Evolutionary conservation across 148 eudicot species (phyloP).

Genomic region (Amaranthus cruentus): DNA sequence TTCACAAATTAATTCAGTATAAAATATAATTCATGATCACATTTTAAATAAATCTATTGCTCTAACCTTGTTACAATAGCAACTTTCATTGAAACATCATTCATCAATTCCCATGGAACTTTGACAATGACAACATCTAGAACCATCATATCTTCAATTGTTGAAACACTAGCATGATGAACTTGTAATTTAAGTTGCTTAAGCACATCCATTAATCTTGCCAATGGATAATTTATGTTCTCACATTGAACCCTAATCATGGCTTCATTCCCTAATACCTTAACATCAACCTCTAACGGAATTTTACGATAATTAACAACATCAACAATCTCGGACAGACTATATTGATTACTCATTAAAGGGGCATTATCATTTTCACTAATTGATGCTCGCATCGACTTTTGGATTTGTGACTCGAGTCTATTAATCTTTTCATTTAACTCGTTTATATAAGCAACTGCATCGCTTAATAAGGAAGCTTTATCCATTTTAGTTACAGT

Average conservation of each 20-base stretch:
- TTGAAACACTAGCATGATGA: constrained; percentile 67
- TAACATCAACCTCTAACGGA: constrained; percentile 46
- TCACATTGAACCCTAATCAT: constrained; percentile 68
- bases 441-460: constrained; percentile 74
- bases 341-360: too few species aligned
- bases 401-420: constrained; percentile 34
- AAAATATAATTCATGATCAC: too few species aligned
- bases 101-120: constrained; percentile 32
- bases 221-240: constrained; percentile 45
- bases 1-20: too few species aligned
- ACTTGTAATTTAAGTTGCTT: constrained; percentile 53
- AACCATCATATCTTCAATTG: constrained; percentile 58
- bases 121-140: constrained; percentile 62
- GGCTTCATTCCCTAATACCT: constrained; percentile 52
- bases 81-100: constrained; percentile 33
- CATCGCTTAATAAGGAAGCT: constrained; percentile 75
- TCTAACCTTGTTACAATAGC: constrained; percentile 35
- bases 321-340: not conserved
- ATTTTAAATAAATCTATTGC: not conserved
- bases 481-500: constrained; percentile 88
- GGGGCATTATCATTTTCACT: constrained; percentile 27
- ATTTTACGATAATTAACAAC: not conserved
- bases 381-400: not conserved
- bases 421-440: constrained; percentile 40
- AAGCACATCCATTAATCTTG: constrained; percentile 59